phyloP scores from a whole-genome alignment of 2,329 filamentous ascomycete species.

The Colletotrichum sp. region DNA sequence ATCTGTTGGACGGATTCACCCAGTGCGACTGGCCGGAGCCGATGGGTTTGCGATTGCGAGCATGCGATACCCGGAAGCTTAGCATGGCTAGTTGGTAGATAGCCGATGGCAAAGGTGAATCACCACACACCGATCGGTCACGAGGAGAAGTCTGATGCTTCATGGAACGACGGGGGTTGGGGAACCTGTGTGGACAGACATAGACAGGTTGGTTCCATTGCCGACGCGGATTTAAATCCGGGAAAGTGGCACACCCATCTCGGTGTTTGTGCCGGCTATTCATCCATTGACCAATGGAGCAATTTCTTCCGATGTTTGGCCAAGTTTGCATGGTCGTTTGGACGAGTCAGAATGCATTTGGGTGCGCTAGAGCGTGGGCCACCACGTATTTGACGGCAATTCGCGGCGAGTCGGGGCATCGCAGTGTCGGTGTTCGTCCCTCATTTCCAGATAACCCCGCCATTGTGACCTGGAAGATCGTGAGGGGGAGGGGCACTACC shows the following conservation, averaged over 20 bases:
- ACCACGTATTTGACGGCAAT: neutral
- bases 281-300: neutral
- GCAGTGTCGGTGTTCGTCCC: neutral
- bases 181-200: neutral
- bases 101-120: neutral
- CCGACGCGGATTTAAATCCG: neutral
- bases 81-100: neutral
- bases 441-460: neutral
- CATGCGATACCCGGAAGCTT: neutral
- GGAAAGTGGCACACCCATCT: neutral
- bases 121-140: neutral
- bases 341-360: neutral
- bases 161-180: neutral
- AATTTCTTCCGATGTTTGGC: neutral
- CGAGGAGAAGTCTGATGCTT: neutral
- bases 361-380: neutral
- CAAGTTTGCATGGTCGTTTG: neutral
- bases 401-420: neutral
- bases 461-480: neutral
- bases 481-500: neutral
- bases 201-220: neutral
- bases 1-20: neutral
- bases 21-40: neutral
- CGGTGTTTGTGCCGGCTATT: neutral
- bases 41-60: neutral